phyloP scores from a whole-genome alignment of 2,329 filamentous ascomycete genomes.

The Talaromyces albobiverticillius region DNA sequence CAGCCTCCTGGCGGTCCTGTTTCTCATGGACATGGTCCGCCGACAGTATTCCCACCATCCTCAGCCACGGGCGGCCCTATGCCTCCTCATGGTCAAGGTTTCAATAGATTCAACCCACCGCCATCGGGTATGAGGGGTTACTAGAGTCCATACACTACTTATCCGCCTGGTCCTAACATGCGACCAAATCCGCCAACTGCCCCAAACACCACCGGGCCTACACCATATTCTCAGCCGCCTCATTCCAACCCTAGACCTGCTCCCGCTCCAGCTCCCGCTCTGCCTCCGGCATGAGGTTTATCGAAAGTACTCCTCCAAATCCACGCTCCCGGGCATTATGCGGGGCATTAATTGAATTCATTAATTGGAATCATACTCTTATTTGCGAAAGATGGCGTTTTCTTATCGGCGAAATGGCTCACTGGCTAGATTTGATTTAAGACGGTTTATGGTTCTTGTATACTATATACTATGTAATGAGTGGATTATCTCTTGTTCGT shows the following conservation, averaged over 20 bases:
- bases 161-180: background rate
- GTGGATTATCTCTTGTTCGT: background rate
- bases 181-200: background rate
- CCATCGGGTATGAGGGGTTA: background rate
- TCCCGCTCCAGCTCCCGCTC: too few species aligned
- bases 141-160: background rate
- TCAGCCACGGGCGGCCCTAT: too few species aligned
- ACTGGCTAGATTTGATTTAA: background rate
- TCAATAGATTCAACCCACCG: background rate
- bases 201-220: background rate
- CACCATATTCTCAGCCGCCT: background rate
- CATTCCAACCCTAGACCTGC: background rate
- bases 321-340: background rate
- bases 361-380: background rate
- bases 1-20: background rate
- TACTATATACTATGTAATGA: background rate
- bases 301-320: too few species aligned
- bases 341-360: background rate
- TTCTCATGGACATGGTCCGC: too few species aligned
- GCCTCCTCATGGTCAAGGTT: too few species aligned
- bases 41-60: too few species aligned
- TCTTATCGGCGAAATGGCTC: background rate
- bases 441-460: background rate
- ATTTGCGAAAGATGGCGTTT: background rate
- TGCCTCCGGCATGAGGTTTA: background rate